A percentile compares a stretch with the other conserved stretches of the same genome.
Evolutionary conservation across 2,329 filamentous ascomycete genomes (phyloP).

Genomic region (Talaromyces sp.): DNA sequence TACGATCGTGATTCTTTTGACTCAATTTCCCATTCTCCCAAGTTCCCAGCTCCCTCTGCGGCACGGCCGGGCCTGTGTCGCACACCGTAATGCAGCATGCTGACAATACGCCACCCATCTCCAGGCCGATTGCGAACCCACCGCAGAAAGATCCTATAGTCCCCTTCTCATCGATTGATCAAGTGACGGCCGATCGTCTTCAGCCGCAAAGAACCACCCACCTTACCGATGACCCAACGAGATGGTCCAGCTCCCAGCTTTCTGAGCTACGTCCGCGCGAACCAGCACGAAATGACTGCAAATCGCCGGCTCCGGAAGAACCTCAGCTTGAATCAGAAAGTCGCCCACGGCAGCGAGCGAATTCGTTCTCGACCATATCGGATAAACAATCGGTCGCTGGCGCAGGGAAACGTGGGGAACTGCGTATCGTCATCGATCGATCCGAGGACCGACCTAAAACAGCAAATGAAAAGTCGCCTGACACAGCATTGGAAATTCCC

Average conservation of each 20-base stretch:
- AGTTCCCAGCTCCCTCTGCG: background rate
- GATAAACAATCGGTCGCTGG: slow-evolving; percentile 55
- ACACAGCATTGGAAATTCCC: slow-evolving; percentile 68
- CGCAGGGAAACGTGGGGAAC: slow-evolving; percentile 61
- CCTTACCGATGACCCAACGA: slow-evolving; percentile 34
- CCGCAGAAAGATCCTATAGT: slow-evolving; percentile 34
- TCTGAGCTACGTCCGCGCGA: slow-evolving; percentile 41
- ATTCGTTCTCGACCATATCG: slow-evolving; percentile 77
- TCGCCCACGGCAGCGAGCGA: slow-evolving; percentile 60
- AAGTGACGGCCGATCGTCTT: slow-evolving; percentile 62
- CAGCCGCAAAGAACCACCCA: slow-evolving; percentile 34
- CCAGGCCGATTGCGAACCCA: slow-evolving; percentile 41
- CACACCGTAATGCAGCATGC: slow-evolving; percentile 15
- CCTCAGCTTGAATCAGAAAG: slow-evolving; percentile 24
- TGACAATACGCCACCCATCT: slow-evolving; percentile 14
- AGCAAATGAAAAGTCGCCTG: slow-evolving; percentile 56
- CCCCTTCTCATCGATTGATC: slow-evolving; percentile 51
- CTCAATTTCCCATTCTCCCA: background rate
- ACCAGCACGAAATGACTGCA: slow-evolving; percentile 26
- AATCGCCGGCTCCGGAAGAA: slow-evolving; percentile 25
- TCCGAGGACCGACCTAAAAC: slow-evolving; percentile 67
- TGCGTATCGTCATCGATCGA: slow-evolving; percentile 80
- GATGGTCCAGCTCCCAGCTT: slow-evolving; percentile 47
- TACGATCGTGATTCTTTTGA: slow-evolving; percentile 50
- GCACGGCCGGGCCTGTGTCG: slow-evolving; percentile 14